Evolutionary conservation across 805 yeast genomes (phyloP), one percentile per base, ranked within the genome.

Genomic region (Candida sanyiensis): DNA sequence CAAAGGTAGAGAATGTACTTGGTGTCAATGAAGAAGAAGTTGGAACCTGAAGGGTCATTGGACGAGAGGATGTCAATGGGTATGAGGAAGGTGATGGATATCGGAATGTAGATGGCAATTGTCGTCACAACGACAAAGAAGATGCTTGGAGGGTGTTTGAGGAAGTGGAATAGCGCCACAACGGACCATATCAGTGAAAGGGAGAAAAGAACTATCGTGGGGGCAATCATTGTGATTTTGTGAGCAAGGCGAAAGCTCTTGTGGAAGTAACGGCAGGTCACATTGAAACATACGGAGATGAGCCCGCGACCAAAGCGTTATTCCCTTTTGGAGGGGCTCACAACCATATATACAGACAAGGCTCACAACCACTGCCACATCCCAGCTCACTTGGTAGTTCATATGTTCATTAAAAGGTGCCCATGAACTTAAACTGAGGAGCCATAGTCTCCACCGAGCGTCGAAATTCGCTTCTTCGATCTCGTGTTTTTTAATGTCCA

Each of bases 31-130:
- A 67, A 68, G 47, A 80, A 68, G 49, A 76, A 47, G 12, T 44
- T 54, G 2, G 16, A 24, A 0, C 21, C 34, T 6, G 56, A 55
- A 9, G 60, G 52, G 11, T 54, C 60, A 17, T 61, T 59, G 18
- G 66, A 57, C 9, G 83, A 73, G 17, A 82, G 71, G 33, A 84
- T 69, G 58, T 86, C 95, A 22, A 82, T 69, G 1, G 95, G 95
- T 16, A 85, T 67, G 6, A 86, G 64, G 35, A 80, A 77, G 2
- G 83, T 75, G 34, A 82, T 81, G 7, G 90, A 81, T 17, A 83
- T 64, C 9, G 95, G 95, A 29, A 86, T 71, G 56, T 74, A 80
- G 7, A 85, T 72, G 12, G 94, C 80, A 31, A 79, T 47, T 7
- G 72, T 62, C 28, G 47, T 49, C n/a, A 52, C 46, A 2, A 54